Base-by-base conservation (phyloP, 805 yeast species). In the Yamadazyma akitaensis region DNA sequence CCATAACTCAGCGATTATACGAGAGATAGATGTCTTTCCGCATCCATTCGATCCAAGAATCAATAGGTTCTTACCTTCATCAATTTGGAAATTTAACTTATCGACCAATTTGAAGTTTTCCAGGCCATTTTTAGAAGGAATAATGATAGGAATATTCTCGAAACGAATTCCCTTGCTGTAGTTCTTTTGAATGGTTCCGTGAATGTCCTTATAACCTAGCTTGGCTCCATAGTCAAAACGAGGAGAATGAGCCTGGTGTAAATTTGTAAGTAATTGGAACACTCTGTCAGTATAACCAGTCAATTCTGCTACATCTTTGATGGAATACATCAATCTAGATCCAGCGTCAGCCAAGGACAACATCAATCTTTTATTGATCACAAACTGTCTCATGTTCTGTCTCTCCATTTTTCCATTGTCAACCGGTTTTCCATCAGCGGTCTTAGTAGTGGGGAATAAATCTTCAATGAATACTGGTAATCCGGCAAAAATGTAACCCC, bases 331-430 rank as follows among this genome's bases (percentile, higher is more conserved):
- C 67, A 91, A 76, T 54, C 97, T 76, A 12, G 95, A 85, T 4
- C 97, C 97, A 0, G 98, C 96, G 68, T 91, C 98, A 4, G 97
- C 96, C 61, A 91, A 75, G 3, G 94, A 85, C 53, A 91, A 76
- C 87, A 91, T 84, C 53, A 91, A 75, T 59, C 98, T 77, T 68
- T 91, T 91, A 72, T 91, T 91, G 45, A 88, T 90, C 57, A 91
- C 84, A 56, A 90, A 91, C 54, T 87, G 89, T 57, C 88, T 84
- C 88, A 91, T 88, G 58, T 82, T 84, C 47, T 73, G 75, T 48
- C 80, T 77, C 57, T 66, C 83, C 49, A 69, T 68, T 37, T 50
- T 52, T 14, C 42, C 21, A 12, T 24, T 32, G 35, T 49, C 51
- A 4, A 33, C 32, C 8, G 35, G 28, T 24, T 13, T 28, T n/a